A percentile compares a stretch with the other conserved stretches of the same genome.
phyloP scores from a whole-genome alignment of 2,329 filamentous ascomycete genomes.

The Penicillium sp. region DNA sequence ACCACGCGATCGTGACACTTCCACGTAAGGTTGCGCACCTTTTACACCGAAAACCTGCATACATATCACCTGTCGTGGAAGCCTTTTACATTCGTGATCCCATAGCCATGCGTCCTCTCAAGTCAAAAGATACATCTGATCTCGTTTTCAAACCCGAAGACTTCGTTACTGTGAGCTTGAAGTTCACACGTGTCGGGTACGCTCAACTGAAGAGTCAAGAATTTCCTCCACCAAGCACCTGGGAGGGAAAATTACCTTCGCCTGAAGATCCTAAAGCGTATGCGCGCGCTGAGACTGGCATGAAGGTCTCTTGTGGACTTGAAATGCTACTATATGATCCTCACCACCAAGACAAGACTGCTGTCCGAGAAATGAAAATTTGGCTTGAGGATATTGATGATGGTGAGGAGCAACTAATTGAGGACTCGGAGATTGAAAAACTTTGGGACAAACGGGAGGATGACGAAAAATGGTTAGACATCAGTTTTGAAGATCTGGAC shows the following conservation, averaged over 20 bases:
- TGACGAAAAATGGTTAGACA: slow-evolving; percentile 86
- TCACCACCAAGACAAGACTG: slow-evolving; percentile 64
- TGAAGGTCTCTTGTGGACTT: slow-evolving; percentile 87
- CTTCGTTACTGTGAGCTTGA: slow-evolving; percentile 73
- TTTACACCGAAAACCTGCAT: slow-evolving; percentile 69
- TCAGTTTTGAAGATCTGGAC: slow-evolving; percentile 87
- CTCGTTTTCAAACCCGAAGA: slow-evolving; percentile 73
- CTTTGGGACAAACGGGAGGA: slow-evolving; percentile 72
- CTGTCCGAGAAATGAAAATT: slow-evolving; percentile 72
- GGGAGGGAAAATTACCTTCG: slow-evolving; percentile 46
- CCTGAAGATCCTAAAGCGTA: slow-evolving; percentile 46
- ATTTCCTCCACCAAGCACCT: slow-evolving; percentile 64
- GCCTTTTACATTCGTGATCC: slow-evolving; percentile 90
- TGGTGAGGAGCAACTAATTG: slow-evolving; percentile 70
- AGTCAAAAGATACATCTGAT: slow-evolving; percentile 52
- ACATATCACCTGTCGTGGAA: slow-evolving; percentile 80
- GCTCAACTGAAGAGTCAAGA: slow-evolving; percentile 86
- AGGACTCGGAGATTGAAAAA: slow-evolving; percentile 65
- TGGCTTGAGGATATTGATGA: slow-evolving; percentile 71
- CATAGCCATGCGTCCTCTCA: slow-evolving; percentile 67
- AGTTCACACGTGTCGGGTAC: slow-evolving; percentile 84
- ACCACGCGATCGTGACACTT: slow-evolving; percentile 69
- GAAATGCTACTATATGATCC: slow-evolving; percentile 77
- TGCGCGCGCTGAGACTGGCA: slow-evolving; percentile 64
- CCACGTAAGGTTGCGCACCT: slow-evolving; percentile 80